A percentile compares a stretch with the other conserved stretches of the same genome.
phyloP scores from a whole-genome alignment of 2,329 filamentous ascomycete species.

The Diplocarpon rosae region DNA sequence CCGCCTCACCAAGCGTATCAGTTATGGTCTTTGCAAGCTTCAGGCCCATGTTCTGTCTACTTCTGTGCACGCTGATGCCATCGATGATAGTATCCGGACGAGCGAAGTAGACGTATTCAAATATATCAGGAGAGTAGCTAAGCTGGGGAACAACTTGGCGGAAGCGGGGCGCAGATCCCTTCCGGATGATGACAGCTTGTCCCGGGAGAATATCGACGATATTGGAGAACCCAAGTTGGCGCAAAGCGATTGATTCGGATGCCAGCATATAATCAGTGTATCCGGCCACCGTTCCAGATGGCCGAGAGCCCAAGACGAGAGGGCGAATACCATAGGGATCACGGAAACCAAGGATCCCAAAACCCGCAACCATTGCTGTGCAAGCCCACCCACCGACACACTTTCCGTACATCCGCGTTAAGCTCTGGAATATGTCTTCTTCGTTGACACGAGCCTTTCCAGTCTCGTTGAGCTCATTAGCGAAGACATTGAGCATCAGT shows the following conservation, averaged over 20 bases:
- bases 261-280: constrained; percentile 82
- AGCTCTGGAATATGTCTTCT: constrained; percentile 63
- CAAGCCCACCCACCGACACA: constrained; percentile 71
- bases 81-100: constrained; percentile 75
- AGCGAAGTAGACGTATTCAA: constrained; percentile 82
- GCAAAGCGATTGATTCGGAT: constrained; percentile 75
- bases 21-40: constrained; percentile 66
- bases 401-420: constrained; percentile 60
- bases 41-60: constrained; percentile 76
- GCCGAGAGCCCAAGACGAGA: constrained; percentile 64
- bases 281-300: constrained; percentile 48
- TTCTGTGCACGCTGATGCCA: constrained; percentile 76
- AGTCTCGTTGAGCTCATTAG: constrained; percentile 68
- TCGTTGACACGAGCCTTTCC: constrained; percentile 72
- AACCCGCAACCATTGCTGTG: constrained; percentile 72
- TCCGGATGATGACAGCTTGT: constrained; percentile 75
- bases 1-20: constrained; percentile 54
- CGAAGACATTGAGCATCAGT: constrained; percentile 80
- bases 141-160: constrained; percentile 58
- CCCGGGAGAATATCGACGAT: constrained; percentile 72
- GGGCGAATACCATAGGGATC: constrained; percentile 77
- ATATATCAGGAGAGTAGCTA: constrained; percentile 73
- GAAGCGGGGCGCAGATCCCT: constrained; percentile 64
- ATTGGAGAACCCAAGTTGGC: constrained; percentile 68
- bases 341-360: constrained; percentile 69